Base-by-base conservation (phyloP, 352 stramenopile species). In the Globisporangium canariense region DNA sequence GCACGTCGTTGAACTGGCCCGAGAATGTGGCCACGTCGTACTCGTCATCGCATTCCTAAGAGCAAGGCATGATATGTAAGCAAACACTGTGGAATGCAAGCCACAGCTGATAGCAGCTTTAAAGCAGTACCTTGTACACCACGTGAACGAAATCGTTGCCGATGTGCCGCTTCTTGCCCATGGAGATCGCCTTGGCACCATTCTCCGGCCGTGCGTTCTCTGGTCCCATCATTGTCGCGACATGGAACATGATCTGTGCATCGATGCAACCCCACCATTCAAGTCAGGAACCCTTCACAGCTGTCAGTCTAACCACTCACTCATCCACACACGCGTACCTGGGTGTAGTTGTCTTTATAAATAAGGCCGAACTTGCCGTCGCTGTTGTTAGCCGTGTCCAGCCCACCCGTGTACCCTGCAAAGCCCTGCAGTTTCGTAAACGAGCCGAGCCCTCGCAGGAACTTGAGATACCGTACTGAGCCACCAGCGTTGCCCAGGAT, bases 61-160 rank as follows among this genome's bases (percentile, higher is more conserved):
- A 49, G 43, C 14, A 49, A 22, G 43, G 18, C 20, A 36, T 36
- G 4, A 36, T 28, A 13, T 18, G 14, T 52, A 16, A 46, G 8
- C 32, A 28, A 10, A 16, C 28, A 38, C 14, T 14, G 18, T 2
- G 6, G 25, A 43, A n/a, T 40, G 51, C 32, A 8, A 6, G 3
- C 32, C 36, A 38, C n/a, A 53, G 41, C 40, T 43, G 25, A 13
- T 16, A 20, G 8, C 25, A 14, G 7, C 25, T 25, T 18, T 9
- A 45, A 30, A 28, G n/a, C 18, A 30, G 22, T 74, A 86, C 77
- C 75, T 94, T 90, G 67, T 93, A 96, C 3, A 95, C 67, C 4
- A 96, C 75, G 52, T 96, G 86, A 2, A 96, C 86, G 61, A 95
- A 95, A 56, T 96, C 88, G 59, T 96, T 96, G 38, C 88, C 88